These are phyloP conservation scores for Drechslera avenae DNA, from an alignment of 2,329 filamentous ascomycete species.

Conservation along the genomic window DNA sequence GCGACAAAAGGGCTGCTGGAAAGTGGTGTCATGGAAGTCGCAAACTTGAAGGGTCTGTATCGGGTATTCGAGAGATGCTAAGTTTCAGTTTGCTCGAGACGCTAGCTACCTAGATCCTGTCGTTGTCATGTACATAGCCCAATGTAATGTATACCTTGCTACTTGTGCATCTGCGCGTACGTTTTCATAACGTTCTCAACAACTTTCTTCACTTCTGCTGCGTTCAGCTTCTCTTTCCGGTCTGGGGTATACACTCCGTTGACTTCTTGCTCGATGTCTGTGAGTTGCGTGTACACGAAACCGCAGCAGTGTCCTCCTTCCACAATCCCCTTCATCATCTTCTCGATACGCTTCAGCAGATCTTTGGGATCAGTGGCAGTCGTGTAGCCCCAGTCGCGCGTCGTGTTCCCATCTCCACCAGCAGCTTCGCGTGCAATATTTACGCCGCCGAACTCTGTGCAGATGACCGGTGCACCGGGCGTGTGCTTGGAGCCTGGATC, in stretches of 20 bases:
- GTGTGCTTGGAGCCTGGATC: slow-evolving; percentile 56
- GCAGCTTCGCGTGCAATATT: slow-evolving; percentile 62
- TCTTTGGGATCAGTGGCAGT: slow-evolving; percentile 66
- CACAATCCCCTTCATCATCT: slow-evolving; percentile 63
- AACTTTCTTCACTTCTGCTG: slow-evolving; percentile 61
- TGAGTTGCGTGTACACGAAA: slow-evolving; percentile 70
- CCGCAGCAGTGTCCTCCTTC: slow-evolving; percentile 63
- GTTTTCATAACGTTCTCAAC: slow-evolving; percentile 53
- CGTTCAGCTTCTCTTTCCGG: slow-evolving; percentile 63
- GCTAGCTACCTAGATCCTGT: too few relatives aligned
- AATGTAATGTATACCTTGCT: too few relatives aligned
- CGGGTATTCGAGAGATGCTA: slow-evolving; percentile 92
- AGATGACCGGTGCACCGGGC: slow-evolving; percentile 64
- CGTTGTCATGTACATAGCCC: too few relatives aligned
- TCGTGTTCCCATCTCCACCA: slow-evolving; percentile 44
- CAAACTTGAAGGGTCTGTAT: slow-evolving; percentile 90
- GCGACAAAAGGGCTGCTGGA: slow-evolving; percentile 79
- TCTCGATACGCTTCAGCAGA: slow-evolving; percentile 63
- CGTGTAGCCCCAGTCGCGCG: slow-evolving; percentile 68
- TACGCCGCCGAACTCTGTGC: slow-evolving; percentile 71
- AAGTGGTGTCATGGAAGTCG: slow-evolving; percentile 77
- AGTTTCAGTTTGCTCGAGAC: neutral
- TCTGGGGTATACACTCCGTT: slow-evolving; percentile 70
- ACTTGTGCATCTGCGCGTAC: slow-evolving; percentile 28
- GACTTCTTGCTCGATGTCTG: slow-evolving; percentile 68